Conservation (phyloP, 805 yeast species). For the Metschnikowia amazonensis region DNA sequence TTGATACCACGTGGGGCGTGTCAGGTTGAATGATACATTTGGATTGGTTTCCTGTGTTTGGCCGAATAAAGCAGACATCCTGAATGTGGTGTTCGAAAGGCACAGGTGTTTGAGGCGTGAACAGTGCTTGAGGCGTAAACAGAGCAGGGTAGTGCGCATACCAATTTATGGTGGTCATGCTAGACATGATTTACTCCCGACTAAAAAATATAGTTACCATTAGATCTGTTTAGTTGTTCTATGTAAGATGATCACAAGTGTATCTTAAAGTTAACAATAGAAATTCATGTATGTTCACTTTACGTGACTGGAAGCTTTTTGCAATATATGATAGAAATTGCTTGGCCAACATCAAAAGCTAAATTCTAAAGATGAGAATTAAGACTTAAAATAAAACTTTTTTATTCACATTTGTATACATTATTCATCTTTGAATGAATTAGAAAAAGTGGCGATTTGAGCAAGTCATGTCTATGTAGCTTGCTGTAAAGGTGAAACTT, state of each 20-base stretch:
- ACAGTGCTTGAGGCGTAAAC: neutral
- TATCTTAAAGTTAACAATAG: no score
- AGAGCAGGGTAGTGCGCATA: neutral
- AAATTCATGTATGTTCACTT: neutral
- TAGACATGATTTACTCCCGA: neutral
- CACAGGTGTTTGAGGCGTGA: neutral
- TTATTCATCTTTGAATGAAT: no score
- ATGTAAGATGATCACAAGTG: no score
- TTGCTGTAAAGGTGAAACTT: neutral
- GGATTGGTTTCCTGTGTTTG: constrained; percentile 5
- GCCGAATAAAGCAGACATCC: constrained; percentile 11
- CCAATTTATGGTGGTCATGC: neutral
- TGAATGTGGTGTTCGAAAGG: neutral
- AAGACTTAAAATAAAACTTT: no score
- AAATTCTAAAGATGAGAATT: no score
- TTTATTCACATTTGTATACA: no score
- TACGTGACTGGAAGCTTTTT: neutral
- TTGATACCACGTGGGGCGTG: constrained; percentile 36
- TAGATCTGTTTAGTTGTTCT: neutral
- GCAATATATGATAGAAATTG: neutral
- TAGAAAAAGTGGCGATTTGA: no score
- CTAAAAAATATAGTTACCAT: neutral
- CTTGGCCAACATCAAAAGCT: neutral
- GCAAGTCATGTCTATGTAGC: neutral
- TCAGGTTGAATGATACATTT: constrained; percentile 2